phyloP scores from a whole-genome alignment of 345 rosid genomes.

The Eucalyptus erythrocorys region DNA sequence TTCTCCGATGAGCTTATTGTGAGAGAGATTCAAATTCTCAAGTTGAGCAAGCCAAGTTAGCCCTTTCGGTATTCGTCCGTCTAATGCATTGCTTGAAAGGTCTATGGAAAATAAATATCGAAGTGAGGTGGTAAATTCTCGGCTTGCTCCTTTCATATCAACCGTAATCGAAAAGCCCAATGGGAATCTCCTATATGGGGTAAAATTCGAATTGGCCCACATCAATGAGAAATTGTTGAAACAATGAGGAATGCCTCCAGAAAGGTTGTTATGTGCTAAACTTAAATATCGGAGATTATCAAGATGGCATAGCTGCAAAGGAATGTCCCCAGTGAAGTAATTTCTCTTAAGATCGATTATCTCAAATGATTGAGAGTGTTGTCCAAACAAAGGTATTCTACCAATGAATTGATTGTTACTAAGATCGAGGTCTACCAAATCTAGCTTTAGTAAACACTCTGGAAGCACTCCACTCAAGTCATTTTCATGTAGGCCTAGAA shows the following conservation, averaged over 20 bases:
- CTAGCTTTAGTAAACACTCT: background rate
- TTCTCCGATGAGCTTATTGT: background rate
- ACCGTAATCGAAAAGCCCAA: rapidly evolving
- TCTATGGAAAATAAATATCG: background rate
- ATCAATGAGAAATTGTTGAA: rapidly evolving
- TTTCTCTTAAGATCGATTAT: background rate
- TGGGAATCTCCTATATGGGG: rapidly evolving
- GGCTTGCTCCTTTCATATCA: background rate
- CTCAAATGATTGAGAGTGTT: background rate
- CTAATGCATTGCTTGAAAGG: background rate
- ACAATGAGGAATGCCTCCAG: background rate
- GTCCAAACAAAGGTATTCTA: background rate
- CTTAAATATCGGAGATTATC: background rate
- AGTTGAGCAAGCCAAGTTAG: background rate
- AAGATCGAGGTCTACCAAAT: rapidly evolving
- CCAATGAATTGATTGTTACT: background rate
- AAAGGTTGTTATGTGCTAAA: background rate
- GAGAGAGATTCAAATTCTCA: background rate
- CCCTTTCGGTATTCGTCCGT: background rate
- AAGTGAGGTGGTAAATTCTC: background rate
- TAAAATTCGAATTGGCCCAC: background rate
- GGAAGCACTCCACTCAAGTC: background rate
- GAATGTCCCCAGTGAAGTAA: background rate
- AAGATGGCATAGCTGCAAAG: background rate
- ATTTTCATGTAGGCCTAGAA: background rate